These are phyloP conservation scores for Blepharisma stoltei DNA, from an alignment of 73 alveolate genomes.

Conservation along the genomic window DNA sequence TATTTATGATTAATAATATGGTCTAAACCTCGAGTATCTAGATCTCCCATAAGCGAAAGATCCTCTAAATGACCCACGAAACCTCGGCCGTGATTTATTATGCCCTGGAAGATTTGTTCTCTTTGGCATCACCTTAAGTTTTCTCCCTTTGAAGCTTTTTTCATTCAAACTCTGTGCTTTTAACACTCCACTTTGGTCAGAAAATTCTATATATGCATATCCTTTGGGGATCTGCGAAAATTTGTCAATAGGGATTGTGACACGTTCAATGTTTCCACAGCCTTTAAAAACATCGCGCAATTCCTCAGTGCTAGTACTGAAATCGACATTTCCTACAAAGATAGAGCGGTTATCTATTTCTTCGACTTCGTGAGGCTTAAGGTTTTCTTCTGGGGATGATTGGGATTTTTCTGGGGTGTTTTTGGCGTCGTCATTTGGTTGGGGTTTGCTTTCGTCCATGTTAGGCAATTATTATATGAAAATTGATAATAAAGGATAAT, in stretches of 20 bases:
- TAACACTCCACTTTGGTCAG: constrained; percentile 25
- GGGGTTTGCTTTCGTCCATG: too few species aligned
- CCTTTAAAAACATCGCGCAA: constrained; percentile 50
- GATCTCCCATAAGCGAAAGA: too few species aligned
- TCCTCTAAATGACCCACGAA: too few species aligned
- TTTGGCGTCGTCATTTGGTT: too few species aligned
- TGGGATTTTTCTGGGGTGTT: too few species aligned
- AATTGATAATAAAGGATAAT: too few species aligned
- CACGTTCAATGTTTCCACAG: constrained; percentile 54
- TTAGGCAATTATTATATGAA: too few species aligned
- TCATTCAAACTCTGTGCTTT: constrained; percentile 46
- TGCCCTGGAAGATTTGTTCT: constrained; percentile 43
- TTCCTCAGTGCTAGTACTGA: constrained; percentile 44
- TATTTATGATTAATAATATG: too few species aligned
- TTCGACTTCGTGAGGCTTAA: neutral
- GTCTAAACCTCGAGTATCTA: too few species aligned
- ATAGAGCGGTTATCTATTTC: constrained; percentile 56
- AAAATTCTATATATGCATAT: constrained; percentile 59
- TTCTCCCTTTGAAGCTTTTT: constrained; percentile 51
- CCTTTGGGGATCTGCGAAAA: constrained; percentile 43
- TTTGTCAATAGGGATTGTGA: constrained; percentile 57
- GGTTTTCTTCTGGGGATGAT: neutral
- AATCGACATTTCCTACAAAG: constrained; percentile 58
- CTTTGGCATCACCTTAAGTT: constrained; percentile 45
- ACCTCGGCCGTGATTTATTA: too few species aligned